Evolutionary conservation across 192 early-diverging fungal species (phyloP), one percentile per base, ranked within the genome.

Genomic region (Backusella australiensis): DNA sequence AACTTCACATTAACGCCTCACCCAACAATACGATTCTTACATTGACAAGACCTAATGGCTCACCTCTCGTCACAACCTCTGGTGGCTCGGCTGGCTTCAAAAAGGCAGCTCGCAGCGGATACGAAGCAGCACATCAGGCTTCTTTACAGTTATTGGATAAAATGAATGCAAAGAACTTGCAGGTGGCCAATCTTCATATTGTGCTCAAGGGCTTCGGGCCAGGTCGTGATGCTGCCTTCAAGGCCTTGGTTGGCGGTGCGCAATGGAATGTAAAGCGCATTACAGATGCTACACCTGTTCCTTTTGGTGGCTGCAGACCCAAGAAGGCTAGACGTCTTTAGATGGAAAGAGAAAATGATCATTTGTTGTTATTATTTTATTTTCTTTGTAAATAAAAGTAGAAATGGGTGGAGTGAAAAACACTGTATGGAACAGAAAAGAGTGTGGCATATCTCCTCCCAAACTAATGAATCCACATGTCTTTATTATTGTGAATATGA

Each of bases 61-160:
- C 91, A 34, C 87, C 90, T 35, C 81, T 97, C 42, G 85, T 91
- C 34, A 91, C 88, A 66, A 85, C 91, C 44, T 94, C 94, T 6
- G 95, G 92, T 26, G 97, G 97, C 29, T 88, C 86, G 17, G 90
- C 90, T 5, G 95, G 95, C 34, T 93, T 99, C 76, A 94, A 92
- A 76, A 97, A 97, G 82, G 90, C 96, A 14, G 89, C 92, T 69
- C 90, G 97, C 17, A 91, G 93, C 49, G 94, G 94, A 35, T 92
- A 89, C 76, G 97, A 99, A 83, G 94, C 95, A 32, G 96, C 94
- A 6, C 96, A 97, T 82, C 96, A 94, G 86, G 93, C 96, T 7
- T 91, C 93, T 52, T 75, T 85, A 41, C 88, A 92, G 80, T 72
- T 97, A 77, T 85, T 92, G 41, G 88, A 90, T 32, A 90, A 87